phyloP scores from a whole-genome alignment of 768 basidiomycete genomes.

The Suillus hirtellus region DNA sequence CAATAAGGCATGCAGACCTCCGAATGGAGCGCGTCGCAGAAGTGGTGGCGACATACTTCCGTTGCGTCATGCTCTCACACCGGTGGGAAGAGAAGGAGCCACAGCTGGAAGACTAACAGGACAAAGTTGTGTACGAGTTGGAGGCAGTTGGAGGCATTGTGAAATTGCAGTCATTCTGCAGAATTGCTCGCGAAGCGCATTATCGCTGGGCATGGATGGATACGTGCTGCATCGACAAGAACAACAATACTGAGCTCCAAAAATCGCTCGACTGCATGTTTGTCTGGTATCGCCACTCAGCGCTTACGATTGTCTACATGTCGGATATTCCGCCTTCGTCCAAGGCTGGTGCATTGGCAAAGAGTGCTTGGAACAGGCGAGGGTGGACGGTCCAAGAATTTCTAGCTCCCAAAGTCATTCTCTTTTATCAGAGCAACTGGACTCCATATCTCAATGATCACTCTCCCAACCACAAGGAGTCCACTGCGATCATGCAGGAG shows the following conservation, averaged over 20 bases:
- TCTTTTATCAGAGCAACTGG: background rate
- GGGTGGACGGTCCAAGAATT: slow-evolving; percentile 1
- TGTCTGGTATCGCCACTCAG: slow-evolving; percentile 4
- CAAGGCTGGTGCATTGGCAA: background rate
- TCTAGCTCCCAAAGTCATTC: background rate
- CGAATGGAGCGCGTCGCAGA: background rate
- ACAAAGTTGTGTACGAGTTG: background rate
- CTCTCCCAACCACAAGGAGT: background rate
- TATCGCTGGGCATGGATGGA: slow-evolving; percentile 1
- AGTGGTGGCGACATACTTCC: slow-evolving; percentile 1
- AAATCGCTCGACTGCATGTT: background rate
- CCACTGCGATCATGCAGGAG: background rate
- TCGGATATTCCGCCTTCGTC: background rate
- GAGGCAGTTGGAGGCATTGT: background rate
- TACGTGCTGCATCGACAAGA: background rate
- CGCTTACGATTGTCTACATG: background rate
- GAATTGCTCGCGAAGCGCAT: background rate
- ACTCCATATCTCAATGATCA: background rate
- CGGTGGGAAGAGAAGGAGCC: background rate
- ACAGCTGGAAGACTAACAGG: background rate
- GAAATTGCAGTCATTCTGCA: background rate
- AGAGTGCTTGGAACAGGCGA: background rate
- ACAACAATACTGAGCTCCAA: background rate
- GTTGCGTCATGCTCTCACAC: slow-evolving; percentile 2
- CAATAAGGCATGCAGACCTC: background rate